These are phyloP conservation scores for Aspergillus sp. DNA, from an alignment of 2,329 filamentous ascomycete genomes.

Conservation along the genomic window DNA sequence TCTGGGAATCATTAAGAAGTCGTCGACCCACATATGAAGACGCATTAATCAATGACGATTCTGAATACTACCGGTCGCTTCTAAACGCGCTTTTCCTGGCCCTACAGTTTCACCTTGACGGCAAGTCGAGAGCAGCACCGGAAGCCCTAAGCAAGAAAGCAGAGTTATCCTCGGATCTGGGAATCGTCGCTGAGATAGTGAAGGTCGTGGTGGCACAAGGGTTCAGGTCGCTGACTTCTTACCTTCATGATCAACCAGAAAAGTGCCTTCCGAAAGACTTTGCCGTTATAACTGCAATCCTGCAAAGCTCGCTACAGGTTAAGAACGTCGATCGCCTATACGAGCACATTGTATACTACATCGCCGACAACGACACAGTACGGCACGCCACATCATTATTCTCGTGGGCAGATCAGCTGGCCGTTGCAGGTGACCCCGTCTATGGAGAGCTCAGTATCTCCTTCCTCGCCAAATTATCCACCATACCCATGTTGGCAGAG, in stretches of 20 bases:
- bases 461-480: slow-evolving; percentile 85
- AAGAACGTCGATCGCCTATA: slow-evolving; percentile 73
- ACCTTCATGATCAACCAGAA: slow-evolving; percentile 73
- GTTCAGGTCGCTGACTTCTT: slow-evolving; percentile 75
- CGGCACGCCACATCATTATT: slow-evolving; percentile 84
- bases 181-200: slow-evolving; percentile 74
- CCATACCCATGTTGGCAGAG: slow-evolving; percentile 77
- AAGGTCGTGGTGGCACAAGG: slow-evolving; percentile 76
- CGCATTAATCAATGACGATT: slow-evolving; percentile 57
- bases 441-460: slow-evolving; percentile 91
- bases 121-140: slow-evolving; percentile 32
- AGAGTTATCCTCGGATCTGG: slow-evolving; percentile 44
- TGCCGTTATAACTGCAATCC: slow-evolving; percentile 78
- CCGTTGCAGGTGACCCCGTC: slow-evolving; percentile 75
- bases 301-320: slow-evolving; percentile 79
- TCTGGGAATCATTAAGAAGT: slow-evolving; percentile 61
- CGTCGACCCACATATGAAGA: slow-evolving; percentile 60
- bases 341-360: slow-evolving; percentile 68
- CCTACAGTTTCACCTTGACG: slow-evolving; percentile 55
- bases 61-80: slow-evolving; percentile 76
- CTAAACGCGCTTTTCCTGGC: slow-evolving; percentile 83
- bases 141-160: slow-evolving; percentile 37
- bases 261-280: slow-evolving; percentile 75
- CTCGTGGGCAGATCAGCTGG: slow-evolving; percentile 87
- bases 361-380: slow-evolving; percentile 65